Percentiles rank a stretch among this genome's conserved stretches.
Evolutionary conservation across 768 basidiomycete genomes (phyloP).

Genomic region (Gymnopilus junonius): DNA sequence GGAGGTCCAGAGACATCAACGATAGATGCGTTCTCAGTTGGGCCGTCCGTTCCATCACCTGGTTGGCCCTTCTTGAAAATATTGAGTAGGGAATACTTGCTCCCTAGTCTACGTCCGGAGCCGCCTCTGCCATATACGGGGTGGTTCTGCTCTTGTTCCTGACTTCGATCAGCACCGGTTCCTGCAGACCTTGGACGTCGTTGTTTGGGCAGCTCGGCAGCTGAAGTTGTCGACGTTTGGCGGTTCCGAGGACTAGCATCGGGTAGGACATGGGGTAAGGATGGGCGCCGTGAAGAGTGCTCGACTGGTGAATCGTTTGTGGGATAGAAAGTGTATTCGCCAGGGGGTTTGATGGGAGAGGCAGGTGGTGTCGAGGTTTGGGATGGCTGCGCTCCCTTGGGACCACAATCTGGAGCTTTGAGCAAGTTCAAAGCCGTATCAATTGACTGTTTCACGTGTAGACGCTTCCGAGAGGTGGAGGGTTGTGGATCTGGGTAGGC

Average conservation of each 20-base stretch:
- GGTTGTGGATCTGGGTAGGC: slow-evolving; percentile 31
- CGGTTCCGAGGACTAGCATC: slow-evolving; percentile 33
- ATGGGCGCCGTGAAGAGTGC: slow-evolving; percentile 61
- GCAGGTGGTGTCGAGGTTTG: slow-evolving; percentile 43
- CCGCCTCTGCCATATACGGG: slow-evolving; percentile 39
- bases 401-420: slow-evolving; percentile 39
- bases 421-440: slow-evolving; percentile 70
- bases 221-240: slow-evolving; percentile 36
- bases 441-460: slow-evolving; percentile 80
- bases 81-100: slow-evolving; percentile 76
- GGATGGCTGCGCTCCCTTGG: slow-evolving; percentile 27
- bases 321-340: slow-evolving; percentile 50
- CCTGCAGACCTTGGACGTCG: slow-evolving; percentile 77
- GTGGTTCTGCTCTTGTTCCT: slow-evolving; percentile 33
- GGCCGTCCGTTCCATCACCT: slow-evolving; percentile 34
- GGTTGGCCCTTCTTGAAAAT: slow-evolving; percentile 69
- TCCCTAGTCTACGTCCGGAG: slow-evolving; percentile 51
- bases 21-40: slow-evolving; percentile 15
- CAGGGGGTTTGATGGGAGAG: slow-evolving; percentile 44
- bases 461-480: slow-evolving; percentile 36
- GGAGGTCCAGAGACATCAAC: slow-evolving; percentile 5
- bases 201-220: slow-evolving; percentile 31
- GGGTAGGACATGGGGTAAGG: slow-evolving; percentile 61
- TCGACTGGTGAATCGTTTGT: slow-evolving; percentile 34
- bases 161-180: slow-evolving; percentile 55